phyloP scores from a whole-genome alignment of 2,329 filamentous ascomycete species.

The Trichoderma arundinaceum region DNA sequence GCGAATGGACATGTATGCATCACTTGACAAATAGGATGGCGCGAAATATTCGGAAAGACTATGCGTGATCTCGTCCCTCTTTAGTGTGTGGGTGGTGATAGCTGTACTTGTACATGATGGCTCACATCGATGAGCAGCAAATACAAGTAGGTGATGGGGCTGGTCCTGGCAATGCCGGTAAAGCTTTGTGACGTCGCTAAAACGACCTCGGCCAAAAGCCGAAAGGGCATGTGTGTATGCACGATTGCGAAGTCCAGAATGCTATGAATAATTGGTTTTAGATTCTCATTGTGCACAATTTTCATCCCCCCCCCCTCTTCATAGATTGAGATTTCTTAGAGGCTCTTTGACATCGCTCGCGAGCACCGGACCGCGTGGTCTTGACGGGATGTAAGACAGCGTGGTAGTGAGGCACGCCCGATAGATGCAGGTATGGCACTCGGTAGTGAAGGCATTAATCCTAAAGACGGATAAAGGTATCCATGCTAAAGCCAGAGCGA shows the following conservation, averaged over 20 bases:
- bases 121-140: conserved; percentile 1
- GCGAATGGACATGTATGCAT: background rate
- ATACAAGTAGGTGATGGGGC: background rate
- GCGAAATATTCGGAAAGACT: background rate
- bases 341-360: background rate
- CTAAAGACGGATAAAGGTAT: conserved; percentile 16
- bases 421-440: conserved; percentile 2
- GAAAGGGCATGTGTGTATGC: conserved; percentile 22
- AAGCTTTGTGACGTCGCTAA: conserved; percentile 27
- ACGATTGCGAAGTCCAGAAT: background rate
- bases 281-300: background rate
- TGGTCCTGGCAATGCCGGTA: conserved; percentile 10
- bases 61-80: conserved; percentile 4
- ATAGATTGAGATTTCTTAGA: background rate
- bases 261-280: background rate
- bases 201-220: conserved; percentile 31
- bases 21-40: conserved; percentile 3
- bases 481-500: conserved; percentile 2
- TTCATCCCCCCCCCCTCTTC: background rate
- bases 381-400: conserved; percentile 3
- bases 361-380: background rate
- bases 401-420: conserved; percentile 7
- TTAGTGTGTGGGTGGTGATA: conserved; percentile 2
- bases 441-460: conserved; percentile 1
- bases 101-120: background rate